Base-by-base conservation (phyloP, 2,329 filamentous ascomycete species). In the Clarireedia paspali region DNA sequence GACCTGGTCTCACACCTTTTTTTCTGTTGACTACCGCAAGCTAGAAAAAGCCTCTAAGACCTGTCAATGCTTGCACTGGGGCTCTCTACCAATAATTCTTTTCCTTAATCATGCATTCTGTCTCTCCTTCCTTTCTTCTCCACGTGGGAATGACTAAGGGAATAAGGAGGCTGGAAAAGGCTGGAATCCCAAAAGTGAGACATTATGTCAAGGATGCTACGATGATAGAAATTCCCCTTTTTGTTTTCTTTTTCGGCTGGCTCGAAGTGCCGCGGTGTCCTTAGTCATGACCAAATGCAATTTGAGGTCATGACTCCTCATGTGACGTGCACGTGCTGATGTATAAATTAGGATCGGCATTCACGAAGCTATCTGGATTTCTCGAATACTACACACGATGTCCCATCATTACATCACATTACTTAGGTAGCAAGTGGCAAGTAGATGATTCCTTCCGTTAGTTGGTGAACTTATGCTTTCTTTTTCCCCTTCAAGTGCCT, bases 91-190 rank as follows among this genome's bases (percentile, higher is more conserved):
- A 44, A 20, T 23, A 44, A 20, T 20, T 5, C n/a, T 5, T 23
- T 44, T 54, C 52, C 40, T 38, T 20, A 12, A 34, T 48, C 52
- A 40, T 9, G 36, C 40, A 34, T 49, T 30, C 12, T 17, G 50
- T 42, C 14, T 50, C 20, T n/a, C 45, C 47, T 44, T 44, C 40
- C 23, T 44, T 44, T 24, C 14, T 17, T 10, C 15, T 44, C 40
- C 52, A 50, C 52, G 52, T 54, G 52, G 52, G 26, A 54, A 54
- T 54, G 45, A 54, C 52, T 50, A 38, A 50, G 45, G 42, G 10
- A 23, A 34, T 34, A 27, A 27, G 40, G 36, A 49, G 51, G 23
- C 24, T 34, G 45, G 23, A 34, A 24, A n/a, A 20, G 24, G 45
- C 51, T 54, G 51, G 51, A 40, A 54, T 46, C 30, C 34, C 30